Conservation (phyloP, 306 rosid genomes). For the Pyrus pyrifolia region DNA sequence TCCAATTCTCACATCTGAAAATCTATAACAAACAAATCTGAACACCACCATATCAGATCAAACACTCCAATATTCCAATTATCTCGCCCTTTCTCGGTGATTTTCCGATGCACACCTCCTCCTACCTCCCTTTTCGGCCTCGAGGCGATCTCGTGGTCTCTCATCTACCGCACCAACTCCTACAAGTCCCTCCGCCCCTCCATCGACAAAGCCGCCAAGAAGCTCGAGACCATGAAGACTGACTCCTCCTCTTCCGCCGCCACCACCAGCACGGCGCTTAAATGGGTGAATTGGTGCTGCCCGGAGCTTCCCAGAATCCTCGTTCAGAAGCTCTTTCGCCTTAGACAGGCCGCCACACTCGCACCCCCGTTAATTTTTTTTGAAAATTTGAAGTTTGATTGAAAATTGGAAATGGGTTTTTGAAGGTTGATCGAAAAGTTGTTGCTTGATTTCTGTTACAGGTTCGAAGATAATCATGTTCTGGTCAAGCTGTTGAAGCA, state of each 20-base stretch:
- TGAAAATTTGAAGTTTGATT: background rate
- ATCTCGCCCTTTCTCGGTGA: slow-evolving; percentile 3
- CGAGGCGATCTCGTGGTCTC: slow-evolving; percentile 79
- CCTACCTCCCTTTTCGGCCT: slow-evolving; percentile 41
- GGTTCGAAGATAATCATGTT: slow-evolving; percentile 56
- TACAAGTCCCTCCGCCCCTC: slow-evolving; percentile 90
- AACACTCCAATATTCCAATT: background rate
- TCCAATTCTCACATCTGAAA: too few relatives aligned
- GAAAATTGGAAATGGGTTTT: background rate
- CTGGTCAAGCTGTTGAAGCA: slow-evolving; percentile 10
- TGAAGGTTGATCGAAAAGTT: background rate
- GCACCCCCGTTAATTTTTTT: background rate
- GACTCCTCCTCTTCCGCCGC: slow-evolving; percentile 41
- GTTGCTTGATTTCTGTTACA: slow-evolving; percentile 3
- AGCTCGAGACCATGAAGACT: slow-evolving; percentile 94
- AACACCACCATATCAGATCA: background rate
- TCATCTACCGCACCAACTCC: slow-evolving; percentile 90
- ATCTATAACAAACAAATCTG: too few relatives aligned
- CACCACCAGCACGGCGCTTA: slow-evolving; percentile 50
- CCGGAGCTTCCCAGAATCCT: slow-evolving; percentile 77
- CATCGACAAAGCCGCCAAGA: slow-evolving; percentile 92
- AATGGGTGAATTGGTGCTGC: slow-evolving; percentile 73
- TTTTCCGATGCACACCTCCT: slow-evolving; percentile 27
- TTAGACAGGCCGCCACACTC: slow-evolving; percentile 39
- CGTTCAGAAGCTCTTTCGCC: slow-evolving; percentile 82